phyloP scores from a whole-genome alignment of 2,329 filamentous ascomycete species.

The Verticillium alfalfae region DNA sequence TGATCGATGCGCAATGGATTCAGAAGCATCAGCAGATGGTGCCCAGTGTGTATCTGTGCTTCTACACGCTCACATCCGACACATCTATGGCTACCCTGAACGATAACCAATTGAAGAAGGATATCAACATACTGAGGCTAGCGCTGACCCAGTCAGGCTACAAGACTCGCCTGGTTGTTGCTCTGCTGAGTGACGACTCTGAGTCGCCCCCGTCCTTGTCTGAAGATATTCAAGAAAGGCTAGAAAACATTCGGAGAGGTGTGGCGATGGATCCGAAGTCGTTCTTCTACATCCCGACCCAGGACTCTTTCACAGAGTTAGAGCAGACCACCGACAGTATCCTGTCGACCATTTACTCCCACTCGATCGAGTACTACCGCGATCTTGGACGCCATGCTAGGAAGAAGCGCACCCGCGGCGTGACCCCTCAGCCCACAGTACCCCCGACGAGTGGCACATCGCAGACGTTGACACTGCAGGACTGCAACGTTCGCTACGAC shows the following conservation, averaged over 20 bases:
- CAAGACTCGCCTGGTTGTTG: constrained; percentile 71
- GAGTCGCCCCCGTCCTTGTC: constrained; percentile 34
- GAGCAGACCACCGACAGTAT: constrained; percentile 69
- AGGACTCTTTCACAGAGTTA: constrained; percentile 65
- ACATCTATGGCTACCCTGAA: constrained; percentile 68
- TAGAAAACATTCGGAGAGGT: constrained; percentile 72
- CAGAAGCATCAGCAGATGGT: constrained; percentile 83
- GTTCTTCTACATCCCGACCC: constrained; percentile 77
- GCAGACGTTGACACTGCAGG: constrained; percentile 75
- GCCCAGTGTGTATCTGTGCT: constrained; percentile 74
- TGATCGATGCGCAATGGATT: constrained; percentile 78
- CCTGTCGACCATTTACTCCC: constrained; percentile 65
- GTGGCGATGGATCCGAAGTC: constrained; percentile 78
- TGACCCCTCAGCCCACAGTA: constrained; percentile 73
- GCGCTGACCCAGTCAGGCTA: constrained; percentile 65
- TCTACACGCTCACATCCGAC: constrained; percentile 73
- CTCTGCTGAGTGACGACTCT: constrained; percentile 71
- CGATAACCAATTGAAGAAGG: constrained; percentile 82
- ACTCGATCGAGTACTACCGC: constrained; percentile 83
- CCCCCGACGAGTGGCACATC: constrained; percentile 81
- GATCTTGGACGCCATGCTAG: constrained; percentile 89
- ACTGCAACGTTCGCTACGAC: constrained; percentile 92
- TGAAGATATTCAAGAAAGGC: constrained; percentile 62
- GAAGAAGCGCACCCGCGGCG: constrained; percentile 77
- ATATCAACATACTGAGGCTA: constrained; percentile 73